Base-by-base conservation (phyloP, 148 eudicot species). In the Diospyros lotus region DNA sequence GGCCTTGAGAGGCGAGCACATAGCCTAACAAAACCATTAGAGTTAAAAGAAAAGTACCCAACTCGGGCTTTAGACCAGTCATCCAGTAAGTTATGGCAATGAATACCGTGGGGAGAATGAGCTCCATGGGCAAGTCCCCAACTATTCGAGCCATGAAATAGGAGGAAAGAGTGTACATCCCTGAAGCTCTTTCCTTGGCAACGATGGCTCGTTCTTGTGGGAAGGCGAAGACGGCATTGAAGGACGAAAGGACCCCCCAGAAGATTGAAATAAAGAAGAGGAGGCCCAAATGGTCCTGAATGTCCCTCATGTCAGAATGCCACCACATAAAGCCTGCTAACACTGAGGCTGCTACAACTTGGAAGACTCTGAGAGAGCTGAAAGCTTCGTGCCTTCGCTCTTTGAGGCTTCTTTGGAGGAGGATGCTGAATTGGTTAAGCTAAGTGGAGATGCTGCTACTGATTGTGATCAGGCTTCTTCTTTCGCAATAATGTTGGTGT, bases 191-290 rank as follows among this genome's bases (percentile, higher is more conserved):
- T 65, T 95, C 99, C 68, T 92, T 95, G 9, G 81, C 14, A 51
- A 95, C 84, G 51, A 95, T 82, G 1, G 96, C 85, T 2, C 93
- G 91, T 72, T 95, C 99, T 76, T 95, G 98, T 2, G 98, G 99
- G 78, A 95, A 95, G 5, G 97, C 97, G 44, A 95, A 95, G 2
- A 84, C 89, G 3, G 98, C 98, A 5, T 91, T 93, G 76, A 93
- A 95, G 2, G 97, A 91, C 0, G 99, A 91, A 71, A 93, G 89
- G 38, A 95, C 96, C 0, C 97, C 99, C 98, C 99, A 95, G 50
- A 95, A 95, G 76, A 95, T 86, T 40, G 99, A 80, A 41, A 93
- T 74, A 82, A 93, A 89, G 87, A 87, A 95, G 39, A 95, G 87
- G 4, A 95, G 84, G 4, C 98, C 98, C 1, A 94, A 79, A 6